Evolutionary conservation across 768 basidiomycete species (phyloP), one percentile per base, ranked within the genome.

Genomic region (Pulveroboletus sp.): DNA sequence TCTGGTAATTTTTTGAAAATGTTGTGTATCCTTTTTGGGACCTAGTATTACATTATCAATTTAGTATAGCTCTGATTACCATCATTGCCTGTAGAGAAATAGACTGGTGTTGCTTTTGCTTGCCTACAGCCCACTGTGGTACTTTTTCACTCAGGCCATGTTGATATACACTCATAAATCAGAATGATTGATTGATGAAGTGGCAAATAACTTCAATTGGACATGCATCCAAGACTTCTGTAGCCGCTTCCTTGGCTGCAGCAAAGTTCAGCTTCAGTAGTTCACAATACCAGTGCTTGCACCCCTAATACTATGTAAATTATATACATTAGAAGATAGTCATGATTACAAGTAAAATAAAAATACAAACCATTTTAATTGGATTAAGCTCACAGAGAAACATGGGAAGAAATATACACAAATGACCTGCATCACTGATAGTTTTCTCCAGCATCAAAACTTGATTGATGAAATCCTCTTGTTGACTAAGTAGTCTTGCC

Each of bases 351-450:
- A n/a, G n/a, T n/a, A n/a, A 31, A 24, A n/a, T n/a, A 24, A 20
- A 17, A 41, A n/a, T n/a, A 35, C 30, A 42, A 2, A 49, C 44
- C 44, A 51, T 51, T 23, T 51, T 39, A n/a, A 72, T 56, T 19
- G 64, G 63, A 44, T 72, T 72, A 0, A 71, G 54, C 48, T 73
- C 64, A 49, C 69, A 71, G 24, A 72, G 66, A 35, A 69, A 73
- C 54, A 72, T 73, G 1, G 63, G 68, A 0, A 66, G 47, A 43
- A 72, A 71, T 6, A 70, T 50, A 22, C 63, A 65, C n/a, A 45
- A 7, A 51, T 70, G 64, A 0, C 68, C 67, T 4, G 56, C 40
- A 5, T 49, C 47, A 17, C 45, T 54, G 40, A 63, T 62, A 3
- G 51, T 11, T 0, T 10, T 45, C 44, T 65, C 54, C 6, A 69